Evolutionary conservation across 768 basidiomycete genomes (phyloP), one percentile per base, ranked within the genome.

Genomic region (Phlegmacium glaucopus): DNA sequence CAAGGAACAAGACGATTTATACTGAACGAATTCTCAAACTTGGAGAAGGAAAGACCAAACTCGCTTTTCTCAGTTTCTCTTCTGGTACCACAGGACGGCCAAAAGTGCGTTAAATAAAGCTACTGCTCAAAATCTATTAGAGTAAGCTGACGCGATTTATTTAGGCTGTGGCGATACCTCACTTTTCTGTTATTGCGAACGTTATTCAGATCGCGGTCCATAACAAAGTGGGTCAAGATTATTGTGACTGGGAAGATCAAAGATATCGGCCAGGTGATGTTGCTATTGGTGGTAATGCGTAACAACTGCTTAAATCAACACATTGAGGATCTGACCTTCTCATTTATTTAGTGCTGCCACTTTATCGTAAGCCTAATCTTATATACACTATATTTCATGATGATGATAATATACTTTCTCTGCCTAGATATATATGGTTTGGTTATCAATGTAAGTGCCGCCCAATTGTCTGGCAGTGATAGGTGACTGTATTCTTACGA

Each of bases 61-160:
- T 88, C 11, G 87, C 87, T 0, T 79, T 87, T 50, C 64, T 87
- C 22, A 80, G 75, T 58, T 88, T 88, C 58, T 87, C 85, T 0
- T 87, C 85, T 16, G 77, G 77, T 47, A 90, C 87, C 0, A 90
- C 87, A 2, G 87, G 87, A 1, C 78, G 70, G 50, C 87, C 87
- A 0, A 86, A 89, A 77, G 83, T 81, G 40, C 13, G 9, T 34
- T 13, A 12, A 18, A n/a, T n/a, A n/a, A n/a, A n/a, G n/a, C n/a
- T n/a, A n/a, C n/a, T n/a, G n/a, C n/a, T n/a, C n/a, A n/a, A n/a
- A n/a, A n/a, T n/a, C n/a, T n/a, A n/a, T n/a, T n/a, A n/a, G n/a
- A n/a, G n/a, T n/a, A n/a, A n/a, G n/a, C n/a, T n/a, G n/a, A n/a
- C n/a, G n/a, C n/a, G n/a, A n/a, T n/a, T n/a, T n/a, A n/a, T n/a